Conservation (phyloP, 169 alveolate genomes). For the Plasmodium cynomolgi region DNA sequence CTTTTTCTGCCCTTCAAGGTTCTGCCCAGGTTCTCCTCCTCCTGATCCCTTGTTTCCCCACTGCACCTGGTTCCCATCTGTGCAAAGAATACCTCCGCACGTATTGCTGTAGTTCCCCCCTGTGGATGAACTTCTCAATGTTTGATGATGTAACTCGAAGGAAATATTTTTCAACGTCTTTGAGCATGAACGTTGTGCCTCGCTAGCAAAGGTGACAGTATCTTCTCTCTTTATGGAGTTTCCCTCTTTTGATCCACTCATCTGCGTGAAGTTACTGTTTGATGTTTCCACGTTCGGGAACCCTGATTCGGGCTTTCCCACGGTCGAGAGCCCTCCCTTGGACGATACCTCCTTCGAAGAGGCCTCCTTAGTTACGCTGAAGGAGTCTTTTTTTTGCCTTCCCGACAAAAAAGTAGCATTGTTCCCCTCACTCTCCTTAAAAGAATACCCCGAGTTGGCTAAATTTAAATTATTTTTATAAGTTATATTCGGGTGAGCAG, state of each 20-base stretch:
- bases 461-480: constrained; percentile 58
- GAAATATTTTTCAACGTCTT: constrained; percentile 9
- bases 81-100: neutral
- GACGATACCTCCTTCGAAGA: neutral
- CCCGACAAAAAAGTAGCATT: neutral
- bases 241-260: neutral
- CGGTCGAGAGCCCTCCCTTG: neutral
- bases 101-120: neutral
- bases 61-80: neutral
- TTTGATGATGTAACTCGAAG: neutral
- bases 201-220: neutral
- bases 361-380: neutral
- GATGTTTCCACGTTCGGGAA: neutral
- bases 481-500: constrained; percentile 55
- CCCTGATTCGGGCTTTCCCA: neutral
- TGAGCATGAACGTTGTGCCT: neutral
- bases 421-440: neutral
- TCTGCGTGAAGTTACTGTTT: neutral
- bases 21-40: neutral
- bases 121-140: neutral
- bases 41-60: neutral
- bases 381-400: neutral
- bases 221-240: constrained; percentile 38
- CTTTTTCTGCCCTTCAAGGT: constrained; percentile 16
- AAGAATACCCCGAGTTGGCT: constrained; percentile 23